Percentiles rank a stretch among this genome's conserved stretches.
phyloP scores from a whole-genome alignment of 495 filamentous ascomycete species.

The Cenococcum geophilum region DNA sequence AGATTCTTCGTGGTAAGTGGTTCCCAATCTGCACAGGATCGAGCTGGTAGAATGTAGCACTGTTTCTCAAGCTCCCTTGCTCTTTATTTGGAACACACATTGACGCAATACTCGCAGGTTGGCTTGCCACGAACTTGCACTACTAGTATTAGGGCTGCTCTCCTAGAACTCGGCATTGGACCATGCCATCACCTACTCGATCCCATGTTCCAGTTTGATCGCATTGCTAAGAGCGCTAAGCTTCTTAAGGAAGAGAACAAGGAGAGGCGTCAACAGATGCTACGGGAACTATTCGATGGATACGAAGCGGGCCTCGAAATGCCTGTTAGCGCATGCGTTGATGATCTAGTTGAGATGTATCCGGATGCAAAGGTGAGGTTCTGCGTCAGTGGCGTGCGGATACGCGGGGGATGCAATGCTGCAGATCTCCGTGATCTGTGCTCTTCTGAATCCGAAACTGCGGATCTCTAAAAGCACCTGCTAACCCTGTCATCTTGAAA shows the following conservation, averaged over 20 bases:
- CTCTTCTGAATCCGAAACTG: neutral
- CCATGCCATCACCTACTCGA: constrained; percentile 7
- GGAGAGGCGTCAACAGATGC: constrained; percentile 26
- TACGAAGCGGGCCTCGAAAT: constrained; percentile 30
- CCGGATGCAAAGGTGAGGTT: constrained; percentile 28
- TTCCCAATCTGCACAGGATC: too few relatives aligned
- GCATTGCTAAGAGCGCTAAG: neutral
- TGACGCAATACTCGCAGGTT: too few relatives aligned
- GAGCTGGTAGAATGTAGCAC: too few relatives aligned
- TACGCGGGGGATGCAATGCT: neutral
- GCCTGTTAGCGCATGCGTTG: constrained; percentile 29
- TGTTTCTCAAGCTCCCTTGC: too few relatives aligned
- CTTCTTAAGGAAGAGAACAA: constrained; percentile 19
- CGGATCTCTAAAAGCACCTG: neutral
- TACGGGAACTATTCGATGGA: constrained; percentile 30
- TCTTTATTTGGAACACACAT: too few relatives aligned
- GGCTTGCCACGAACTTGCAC: constrained; percentile 1
- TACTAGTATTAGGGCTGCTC: neutral
- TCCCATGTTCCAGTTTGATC: neutral
- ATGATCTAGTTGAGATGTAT: constrained; percentile 39
- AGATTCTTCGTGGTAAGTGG: neutral
- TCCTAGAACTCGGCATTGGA: constrained; percentile 5
- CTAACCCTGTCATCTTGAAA: constrained; percentile 1
- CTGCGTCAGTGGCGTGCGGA: neutral
- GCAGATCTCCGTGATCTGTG: neutral